These are phyloP conservation scores for Grosmannia penicillata DNA, from an alignment of 2,329 filamentous ascomycete species.

Conservation along the genomic window DNA sequence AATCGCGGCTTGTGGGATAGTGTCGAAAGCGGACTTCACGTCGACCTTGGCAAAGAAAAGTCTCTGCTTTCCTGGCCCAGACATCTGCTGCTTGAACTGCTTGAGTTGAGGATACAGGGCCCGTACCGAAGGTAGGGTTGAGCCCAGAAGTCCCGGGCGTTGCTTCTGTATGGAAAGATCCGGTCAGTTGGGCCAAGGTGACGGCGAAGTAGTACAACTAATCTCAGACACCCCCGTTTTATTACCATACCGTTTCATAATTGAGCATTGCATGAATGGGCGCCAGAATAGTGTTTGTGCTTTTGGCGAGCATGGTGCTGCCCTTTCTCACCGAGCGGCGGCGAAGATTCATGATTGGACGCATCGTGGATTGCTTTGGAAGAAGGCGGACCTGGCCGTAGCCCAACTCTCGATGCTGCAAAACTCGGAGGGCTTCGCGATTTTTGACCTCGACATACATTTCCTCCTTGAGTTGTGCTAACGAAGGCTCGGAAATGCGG, in stretches of 20 bases:
- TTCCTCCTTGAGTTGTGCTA: slow-evolving; percentile 48
- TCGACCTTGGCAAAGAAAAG: slow-evolving; percentile 90
- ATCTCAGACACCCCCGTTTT: no score
- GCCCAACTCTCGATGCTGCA: slow-evolving; percentile 52
- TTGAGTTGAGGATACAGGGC: slow-evolving; percentile 67
- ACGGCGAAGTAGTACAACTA: no score
- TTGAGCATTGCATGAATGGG: slow-evolving; percentile 67
- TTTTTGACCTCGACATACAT: slow-evolving; percentile 69
- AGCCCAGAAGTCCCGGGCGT: slow-evolving; percentile 50
- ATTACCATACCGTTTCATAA: slow-evolving; percentile 51
- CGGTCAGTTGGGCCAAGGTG: no score
- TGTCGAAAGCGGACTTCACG: slow-evolving; percentile 86
- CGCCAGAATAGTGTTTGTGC: slow-evolving; percentile 48
- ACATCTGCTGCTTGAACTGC: slow-evolving; percentile 44
- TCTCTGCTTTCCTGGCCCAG: slow-evolving; percentile 17
- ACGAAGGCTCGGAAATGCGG: slow-evolving; percentile 55
- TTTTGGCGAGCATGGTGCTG: slow-evolving; percentile 42
- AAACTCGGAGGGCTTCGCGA: slow-evolving; percentile 37
- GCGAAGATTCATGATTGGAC: slow-evolving; percentile 78
- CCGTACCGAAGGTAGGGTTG: slow-evolving; percentile 65
- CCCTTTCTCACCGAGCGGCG: slow-evolving; percentile 38
- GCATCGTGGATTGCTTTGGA: slow-evolving; percentile 62
- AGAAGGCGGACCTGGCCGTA: slow-evolving; percentile 68
- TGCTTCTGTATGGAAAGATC: not conserved
- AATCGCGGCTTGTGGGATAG: slow-evolving; percentile 70